Evolutionary conservation across 805 yeast genomes (phyloP).

Genomic region (Candida krabiensis): DNA sequence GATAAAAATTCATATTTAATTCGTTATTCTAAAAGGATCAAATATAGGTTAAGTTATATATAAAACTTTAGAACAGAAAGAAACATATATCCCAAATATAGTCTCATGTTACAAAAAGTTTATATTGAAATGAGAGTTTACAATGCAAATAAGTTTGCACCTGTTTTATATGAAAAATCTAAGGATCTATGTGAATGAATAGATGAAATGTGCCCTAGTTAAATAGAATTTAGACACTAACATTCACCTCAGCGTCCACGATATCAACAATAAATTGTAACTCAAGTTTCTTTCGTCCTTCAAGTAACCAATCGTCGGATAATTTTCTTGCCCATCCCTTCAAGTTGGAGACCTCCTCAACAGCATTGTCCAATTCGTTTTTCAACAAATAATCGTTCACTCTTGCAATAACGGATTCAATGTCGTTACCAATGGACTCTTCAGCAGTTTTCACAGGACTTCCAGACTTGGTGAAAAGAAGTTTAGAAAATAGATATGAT

Average conservation of each 20-base stretch:
- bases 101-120: no score
- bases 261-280: constrained; percentile 74
- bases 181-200: no score
- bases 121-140: no score
- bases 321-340: constrained; percentile 92
- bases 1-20: no score
- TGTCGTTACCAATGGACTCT: constrained; percentile 60
- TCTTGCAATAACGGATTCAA: constrained; percentile 85
- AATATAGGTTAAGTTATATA: no score
- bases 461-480: constrained; percentile 78
- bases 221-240: constrained; percentile 27
- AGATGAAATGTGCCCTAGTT: no score
- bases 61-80: no score
- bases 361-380: constrained; percentile 83
- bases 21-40: no score
- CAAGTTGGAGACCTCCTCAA: constrained; percentile 84
- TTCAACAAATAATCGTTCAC: constrained; percentile 72
- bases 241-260: constrained; percentile 64
- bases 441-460: constrained; percentile 46
- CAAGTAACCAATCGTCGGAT: constrained; percentile 88
- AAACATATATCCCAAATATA: no score
- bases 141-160: no score
- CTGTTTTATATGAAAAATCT: no score
- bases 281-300: constrained; percentile 87
- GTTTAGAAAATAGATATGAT: constrained; percentile 71